Conservation (phyloP, 2,329 filamentous ascomycete genomes). For the Rasamsonia emersonii region DNA sequence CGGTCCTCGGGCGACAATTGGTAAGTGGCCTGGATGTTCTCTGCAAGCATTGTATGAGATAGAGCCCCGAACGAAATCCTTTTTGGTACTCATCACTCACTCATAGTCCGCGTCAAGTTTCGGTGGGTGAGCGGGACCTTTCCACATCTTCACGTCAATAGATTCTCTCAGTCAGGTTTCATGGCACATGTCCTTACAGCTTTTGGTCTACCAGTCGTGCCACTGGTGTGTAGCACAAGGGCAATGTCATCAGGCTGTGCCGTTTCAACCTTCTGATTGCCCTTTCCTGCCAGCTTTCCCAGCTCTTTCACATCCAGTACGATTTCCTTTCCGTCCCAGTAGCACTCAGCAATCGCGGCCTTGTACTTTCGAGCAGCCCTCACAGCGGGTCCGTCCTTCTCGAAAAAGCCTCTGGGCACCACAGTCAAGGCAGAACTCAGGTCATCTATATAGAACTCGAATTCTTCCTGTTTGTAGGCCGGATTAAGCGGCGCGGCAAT, state of each 20-base stretch:
- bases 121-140: slow-evolving; percentile 68
- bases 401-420: slow-evolving; percentile 63
- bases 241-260: slow-evolving; percentile 71
- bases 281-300: slow-evolving; percentile 54
- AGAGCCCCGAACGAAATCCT: not conserved
- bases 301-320: slow-evolving; percentile 69
- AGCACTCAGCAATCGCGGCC: slow-evolving; percentile 79
- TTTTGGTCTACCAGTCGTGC: slow-evolving; percentile 77
- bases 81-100: slow-evolving; percentile 32
- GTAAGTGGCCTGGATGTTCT: slow-evolving; percentile 73
- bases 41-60: slow-evolving; percentile 25
- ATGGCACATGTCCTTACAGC: slow-evolving; percentile 48
- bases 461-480: slow-evolving; percentile 81
- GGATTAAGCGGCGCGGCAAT: slow-evolving; percentile 83
- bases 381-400: slow-evolving; percentile 60
- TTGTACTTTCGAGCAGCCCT: slow-evolving; percentile 69
- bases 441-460: slow-evolving; percentile 88
- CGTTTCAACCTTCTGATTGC: slow-evolving; percentile 38
- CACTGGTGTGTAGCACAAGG: slow-evolving; percentile 73
- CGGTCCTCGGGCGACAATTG: slow-evolving; percentile 61
- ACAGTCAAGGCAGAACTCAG: slow-evolving; percentile 70
- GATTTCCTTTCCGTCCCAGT: slow-evolving; percentile 65
- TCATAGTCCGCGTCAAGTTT: slow-evolving; percentile 75
- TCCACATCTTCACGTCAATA: slow-evolving; percentile 8
- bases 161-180: not conserved